Conservation (phyloP, 257 asterid species). For the Nemophila menziesii region DNA sequence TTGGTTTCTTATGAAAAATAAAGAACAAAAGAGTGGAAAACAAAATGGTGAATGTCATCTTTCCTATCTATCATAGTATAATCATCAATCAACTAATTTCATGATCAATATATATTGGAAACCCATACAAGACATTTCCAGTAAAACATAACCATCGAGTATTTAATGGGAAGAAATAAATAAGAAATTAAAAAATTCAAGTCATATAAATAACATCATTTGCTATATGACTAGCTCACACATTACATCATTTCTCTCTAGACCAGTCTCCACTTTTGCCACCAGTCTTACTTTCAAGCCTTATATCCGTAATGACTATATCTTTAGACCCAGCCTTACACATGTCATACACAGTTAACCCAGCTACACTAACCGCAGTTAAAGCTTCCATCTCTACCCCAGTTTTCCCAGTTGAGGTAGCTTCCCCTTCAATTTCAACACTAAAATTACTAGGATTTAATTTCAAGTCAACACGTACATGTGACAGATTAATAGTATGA, state of each 20-base stretch:
- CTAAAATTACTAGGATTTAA: conserved; percentile 43
- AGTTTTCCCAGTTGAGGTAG: conserved; percentile 45
- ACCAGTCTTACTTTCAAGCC: conserved; percentile 53
- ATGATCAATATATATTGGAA: no score
- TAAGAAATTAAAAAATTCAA: no score
- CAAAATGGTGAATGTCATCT: no score
- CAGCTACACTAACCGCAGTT: conserved; percentile 65
- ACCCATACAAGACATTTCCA: no score
- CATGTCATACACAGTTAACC: conserved; percentile 82
- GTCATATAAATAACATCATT: no score
- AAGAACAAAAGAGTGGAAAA: no score
- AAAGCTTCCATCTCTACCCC: conserved; percentile 95
- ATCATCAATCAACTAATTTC: no score
- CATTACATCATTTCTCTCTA: conserved; percentile 26
- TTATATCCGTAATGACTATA: conserved; percentile 30
- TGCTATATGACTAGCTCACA: no score
- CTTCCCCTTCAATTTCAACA: conserved; percentile 53
- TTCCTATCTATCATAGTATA: no score
- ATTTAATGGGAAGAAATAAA: no score
- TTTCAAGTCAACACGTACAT: conserved; percentile 37
- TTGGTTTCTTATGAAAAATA: no score
- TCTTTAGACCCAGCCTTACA: conserved; percentile 81
- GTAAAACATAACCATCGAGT: no score
- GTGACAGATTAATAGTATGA: conserved; percentile 58
- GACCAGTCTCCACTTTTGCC: conserved; percentile 86